These are phyloP conservation scores for Lumnitzera littorea DNA, from an alignment of 345 rosid genomes.

Conservation along the genomic window DNA sequence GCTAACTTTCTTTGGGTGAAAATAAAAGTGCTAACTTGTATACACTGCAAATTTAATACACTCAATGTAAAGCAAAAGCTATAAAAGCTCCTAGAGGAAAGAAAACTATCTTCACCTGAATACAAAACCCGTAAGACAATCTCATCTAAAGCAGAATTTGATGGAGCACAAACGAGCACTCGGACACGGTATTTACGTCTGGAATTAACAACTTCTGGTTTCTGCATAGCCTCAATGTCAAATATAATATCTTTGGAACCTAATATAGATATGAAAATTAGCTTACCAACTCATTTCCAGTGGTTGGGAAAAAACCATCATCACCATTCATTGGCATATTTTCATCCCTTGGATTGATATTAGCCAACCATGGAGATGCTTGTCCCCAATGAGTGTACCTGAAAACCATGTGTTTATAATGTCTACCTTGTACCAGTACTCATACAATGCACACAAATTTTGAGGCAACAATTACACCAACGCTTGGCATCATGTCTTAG, in stretches of 20 bases:
- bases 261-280: conserved; percentile 1
- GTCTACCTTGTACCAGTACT: no score
- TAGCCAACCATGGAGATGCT: conserved; percentile 87
- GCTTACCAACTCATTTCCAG: conserved; percentile 88
- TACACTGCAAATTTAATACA: background rate
- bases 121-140: conserved; percentile 77
- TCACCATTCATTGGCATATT: conserved; percentile 82
- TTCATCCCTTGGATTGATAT: conserved; percentile 73
- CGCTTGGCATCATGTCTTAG: no score
- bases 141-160: conserved; percentile 98
- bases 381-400: conserved; percentile 67
- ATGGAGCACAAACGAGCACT: conserved; percentile 93
- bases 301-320: conserved; percentile 80
- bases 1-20: background rate
- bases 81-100: background rate
- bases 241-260: conserved; percentile 4
- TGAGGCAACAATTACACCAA: no score
- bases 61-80: background rate
- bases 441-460: no score
- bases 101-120: conserved; percentile 41
- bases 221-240: conserved; percentile 33
- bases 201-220: conserved; percentile 77
- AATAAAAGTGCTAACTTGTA: background rate
- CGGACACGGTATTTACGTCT: conserved; percentile 64
- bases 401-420: conserved; percentile 13